Evolutionary conservation across 2,329 filamentous ascomycete genomes (phyloP), one percentile per base, ranked within the genome.

Genomic region (Arthrobotrys iridis): DNA sequence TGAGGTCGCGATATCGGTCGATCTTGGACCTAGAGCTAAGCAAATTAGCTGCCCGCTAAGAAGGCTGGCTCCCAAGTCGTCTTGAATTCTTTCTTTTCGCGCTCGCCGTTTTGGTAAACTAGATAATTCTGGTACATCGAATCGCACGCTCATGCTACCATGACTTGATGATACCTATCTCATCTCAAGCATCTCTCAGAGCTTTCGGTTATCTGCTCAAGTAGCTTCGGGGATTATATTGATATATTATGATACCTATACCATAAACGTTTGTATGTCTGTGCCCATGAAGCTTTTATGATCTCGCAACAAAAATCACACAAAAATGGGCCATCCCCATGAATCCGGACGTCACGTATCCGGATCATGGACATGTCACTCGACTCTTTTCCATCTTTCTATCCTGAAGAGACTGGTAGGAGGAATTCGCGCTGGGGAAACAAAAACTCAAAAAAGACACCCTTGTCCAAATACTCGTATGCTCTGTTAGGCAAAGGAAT

Each of bases 321-420:
- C n/a, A 48, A 48, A 48, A 43, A 22, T 2, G 40, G n/a, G n/a
- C n/a, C 40, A 43, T 20, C 46, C 28, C 43, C 28, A 24, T 26
- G 30, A 20, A 43, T 37, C n/a, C 28, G 11, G 22, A 43, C 28
- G 50, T 67, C 50, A 58, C 58, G 46, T 66, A 35, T 15, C 45
- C 48, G 11, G 33, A 66, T 66, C 62, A 66, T 66, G 62, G 20
- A 41, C 60, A 67, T 59, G 46, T 59, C 62, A 45, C 11, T 50
- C 48, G 46, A 57, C 62, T 40, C 20, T 2, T 4, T n/a, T 24
- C 10, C n/a, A 20, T 22, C 15, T 28, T n/a, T 37, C 48, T 7
- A 40, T 10, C 11, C 35, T 33, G 4, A 26, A 35, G 48, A 18
- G 20, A 35, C 7, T 52, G 6, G n/a, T n/a, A n/a, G 24, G 18